Evolutionary conservation across 768 basidiomycete species (phyloP), one percentile per base, ranked within the genome.

Genomic region (Porpolomopsis calyptriformis): DNA sequence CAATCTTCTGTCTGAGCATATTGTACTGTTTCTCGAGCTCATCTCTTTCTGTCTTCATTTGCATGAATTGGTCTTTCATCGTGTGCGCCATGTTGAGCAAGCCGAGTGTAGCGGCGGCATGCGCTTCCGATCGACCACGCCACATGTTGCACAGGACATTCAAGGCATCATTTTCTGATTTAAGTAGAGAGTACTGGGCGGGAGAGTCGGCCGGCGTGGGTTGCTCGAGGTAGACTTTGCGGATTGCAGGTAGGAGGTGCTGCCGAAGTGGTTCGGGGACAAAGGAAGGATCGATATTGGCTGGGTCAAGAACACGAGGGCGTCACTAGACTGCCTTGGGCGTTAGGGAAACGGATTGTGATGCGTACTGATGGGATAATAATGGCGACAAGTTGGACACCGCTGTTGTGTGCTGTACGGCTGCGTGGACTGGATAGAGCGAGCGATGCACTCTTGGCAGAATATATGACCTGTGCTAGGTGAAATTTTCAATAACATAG

Each of bases 361-460:
- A 23, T 12, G 20, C 38, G 5, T 10, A 39, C 38, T 11, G 20
- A 39, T 39, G 16, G 18, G 11, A 39, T 39, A 39, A 11, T 11
- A 7, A 7, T 4, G 20, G 4, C 22, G 38, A 39, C 38, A 39
- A 19, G 38, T 22, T 4, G 38, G 38, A 39, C 38, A 39, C 3
- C 16, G 38, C 4, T 39, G 38, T 10, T 23, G 6, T 3, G 38
- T 39, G 20, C 18, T 19, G 16, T 4, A 31, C 29, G 29, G 29
- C 14, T 31, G 29, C 14, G 29, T 7, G 14, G 29, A 31, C 7
- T 31, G 7, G 14, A 31, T 39, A 10, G 6, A 19, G 10, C 16
- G 4, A 19, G 22, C 20, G 38, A 43, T 37, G 24, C 47, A 49
- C n/a, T 49, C 41, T 26, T 43, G 29, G 16, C 47, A 49, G 42